Percentiles rank a stretch among this genome's conserved stretches.
These are phyloP conservation scores for Kazachstania taianensis DNA, from an alignment of 805 yeast species.

Conservation along the genomic window DNA sequence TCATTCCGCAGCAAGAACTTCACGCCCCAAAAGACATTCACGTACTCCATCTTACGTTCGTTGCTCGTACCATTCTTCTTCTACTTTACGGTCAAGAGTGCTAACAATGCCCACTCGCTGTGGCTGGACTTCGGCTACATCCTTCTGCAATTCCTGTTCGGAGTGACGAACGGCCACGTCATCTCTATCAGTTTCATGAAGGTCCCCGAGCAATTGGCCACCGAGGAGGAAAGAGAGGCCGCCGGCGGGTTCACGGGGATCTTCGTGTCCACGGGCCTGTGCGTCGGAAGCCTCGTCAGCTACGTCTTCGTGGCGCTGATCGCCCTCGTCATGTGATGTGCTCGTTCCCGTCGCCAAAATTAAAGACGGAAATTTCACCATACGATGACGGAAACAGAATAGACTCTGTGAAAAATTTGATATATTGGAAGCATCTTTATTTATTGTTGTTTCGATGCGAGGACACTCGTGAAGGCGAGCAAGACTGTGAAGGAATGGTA, in stretches of 20 bases:
- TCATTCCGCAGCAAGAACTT: constrained; percentile 14
- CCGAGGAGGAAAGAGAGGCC: constrained; percentile 68
- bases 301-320: constrained; percentile 45
- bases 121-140: constrained; percentile 61
- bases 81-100: constrained; percentile 36
- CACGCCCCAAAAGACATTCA: constrained; percentile 32
- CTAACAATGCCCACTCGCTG: constrained; percentile 9
- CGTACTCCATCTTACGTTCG: constrained; percentile 46
- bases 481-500: too few species aligned
- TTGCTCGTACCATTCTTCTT: constrained; percentile 63
- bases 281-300: constrained; percentile 69
- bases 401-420: too few species aligned
- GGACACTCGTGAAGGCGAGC: too few species aligned
- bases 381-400: too few species aligned
- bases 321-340: too few species aligned
- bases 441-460: too few species aligned
- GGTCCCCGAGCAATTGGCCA: constrained; percentile 49
- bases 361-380: too few species aligned
- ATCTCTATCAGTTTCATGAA: constrained; percentile 72
- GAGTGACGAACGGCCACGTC: constrained; percentile 80
- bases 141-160: constrained; percentile 64
- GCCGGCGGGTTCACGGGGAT: constrained; percentile 91
- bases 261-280: constrained; percentile 66
- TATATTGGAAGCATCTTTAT: too few species aligned
- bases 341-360: too few species aligned